Evolutionary conservation across 2,329 filamentous ascomycete genomes (phyloP), one percentile per base, ranked within the genome.

Genomic region (Calonectria hawksworthii): DNA sequence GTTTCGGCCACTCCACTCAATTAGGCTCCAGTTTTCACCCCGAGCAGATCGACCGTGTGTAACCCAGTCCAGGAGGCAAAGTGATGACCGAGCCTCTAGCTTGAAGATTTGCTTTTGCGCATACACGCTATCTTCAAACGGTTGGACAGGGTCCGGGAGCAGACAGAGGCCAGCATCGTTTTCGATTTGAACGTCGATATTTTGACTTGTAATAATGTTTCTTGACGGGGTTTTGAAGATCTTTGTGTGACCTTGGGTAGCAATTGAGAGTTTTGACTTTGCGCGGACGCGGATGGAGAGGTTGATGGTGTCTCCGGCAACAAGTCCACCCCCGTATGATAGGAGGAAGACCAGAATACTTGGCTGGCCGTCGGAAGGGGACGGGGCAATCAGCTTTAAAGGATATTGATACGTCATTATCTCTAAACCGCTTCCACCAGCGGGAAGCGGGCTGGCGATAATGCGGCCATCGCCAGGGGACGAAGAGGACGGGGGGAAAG

Each of bases 61-160:
- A 9, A 99, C 96, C 97, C 97, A 99, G 84, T 99, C 97, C 59
- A 98, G 87, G 2, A 98, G 89, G 82, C 96, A 98, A 18, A 99
- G 86, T 51, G 93, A 92, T 79, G 88, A 91, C 8, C 82, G 85
- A 11, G 87, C 85, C 10, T 87, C 87, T 66, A 93, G 85, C 44
- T 90, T 90, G 84, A 98, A 98, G 26, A 92, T 90, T 84, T 99
- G 97, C 21, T 88, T 90, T 85, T 99, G 97, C 79, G 94, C 92
- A 85, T 98, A 99, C 54, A 94, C 91, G 81, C 95, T 98, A 76
- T 92, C 90, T 75, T 92, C 93, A 83, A 98, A 99, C 0, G 97
- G 97, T 83, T 98, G 96, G 4, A 98, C 94, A 0, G 97, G 97
- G 83, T 99, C 97, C 0, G 97, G 97, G 14, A 99, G 90, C 75